phyloP scores from a whole-genome alignment of 768 basidiomycete genomes.

The Pulveroboletus sp. region DNA sequence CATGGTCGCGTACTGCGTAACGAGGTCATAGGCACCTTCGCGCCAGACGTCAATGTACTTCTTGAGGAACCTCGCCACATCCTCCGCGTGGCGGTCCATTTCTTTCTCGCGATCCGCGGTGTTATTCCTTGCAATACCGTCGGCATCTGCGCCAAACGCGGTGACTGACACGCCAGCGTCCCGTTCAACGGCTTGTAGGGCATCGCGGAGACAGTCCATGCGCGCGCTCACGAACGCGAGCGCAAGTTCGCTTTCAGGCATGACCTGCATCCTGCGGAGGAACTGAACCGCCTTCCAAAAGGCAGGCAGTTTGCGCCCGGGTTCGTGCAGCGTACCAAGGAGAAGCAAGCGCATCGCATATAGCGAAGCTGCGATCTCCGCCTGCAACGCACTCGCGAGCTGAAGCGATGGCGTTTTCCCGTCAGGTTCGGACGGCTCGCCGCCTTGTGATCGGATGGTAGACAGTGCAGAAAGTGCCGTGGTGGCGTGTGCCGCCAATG shows the following conservation, averaged over 20 bases:
- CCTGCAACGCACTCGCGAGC: constrained; percentile 48
- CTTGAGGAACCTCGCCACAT: constrained; percentile 73
- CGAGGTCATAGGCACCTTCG: constrained; percentile 88
- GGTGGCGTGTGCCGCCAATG: constrained; percentile 70
- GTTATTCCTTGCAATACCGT: constrained; percentile 17
- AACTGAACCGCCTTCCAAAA: constrained; percentile 89
- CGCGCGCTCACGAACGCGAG: constrained; percentile 79
- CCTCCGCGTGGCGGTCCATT: constrained; percentile 62
- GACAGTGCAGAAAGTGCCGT: constrained; percentile 40
- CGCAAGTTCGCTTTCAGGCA: constrained; percentile 74
- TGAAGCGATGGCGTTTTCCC: constrained; percentile 28
- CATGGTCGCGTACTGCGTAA: constrained; percentile 85
- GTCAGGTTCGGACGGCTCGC: constrained; percentile 42
- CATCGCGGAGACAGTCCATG: constrained; percentile 54
- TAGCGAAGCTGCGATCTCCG: constrained; percentile 64
- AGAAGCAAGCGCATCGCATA: constrained; percentile 71
- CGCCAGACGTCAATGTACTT: constrained; percentile 89
- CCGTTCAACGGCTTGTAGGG: constrained; percentile 51
- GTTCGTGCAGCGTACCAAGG: constrained; percentile 73
- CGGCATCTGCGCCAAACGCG: constrained; percentile 7
- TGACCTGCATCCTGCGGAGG: constrained; percentile 74
- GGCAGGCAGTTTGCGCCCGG: constrained; percentile 77
- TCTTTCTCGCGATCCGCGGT: constrained; percentile 36
- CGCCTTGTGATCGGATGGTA: constrained; percentile 34
- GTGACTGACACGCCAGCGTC: constrained; percentile 36